Evolutionary conservation across 441 rosid species (phyloP), one percentile per base, ranked within the genome.

Genomic region (Erysimum pusillum): DNA sequence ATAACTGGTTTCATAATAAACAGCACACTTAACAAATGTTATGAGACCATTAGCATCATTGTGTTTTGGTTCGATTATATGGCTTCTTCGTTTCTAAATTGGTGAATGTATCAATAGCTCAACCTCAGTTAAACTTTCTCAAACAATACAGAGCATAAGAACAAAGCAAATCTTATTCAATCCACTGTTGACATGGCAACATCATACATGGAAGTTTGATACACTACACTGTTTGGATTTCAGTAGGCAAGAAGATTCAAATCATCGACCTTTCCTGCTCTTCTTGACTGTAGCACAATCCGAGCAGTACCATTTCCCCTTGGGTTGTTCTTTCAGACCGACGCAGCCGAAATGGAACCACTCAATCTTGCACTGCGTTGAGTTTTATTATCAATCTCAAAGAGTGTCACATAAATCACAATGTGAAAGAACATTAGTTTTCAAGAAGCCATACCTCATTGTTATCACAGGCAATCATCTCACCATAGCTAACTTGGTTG

Each of bases 281-380:
- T 83, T 88, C 84, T 84, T 93, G 71, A 83, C 34, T 20, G 85
- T 81, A 64, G 88, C 91, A 81, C 99, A 93, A 48, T 87, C 92
- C 10, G 97, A 77, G 54, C 99, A 96, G 61, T 86, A 91, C 98
- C 99, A 96, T 83, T 96, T 96, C 54, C 99, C 99, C 71, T 81
- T 96, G 2, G 97, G 97, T 56, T 89, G 90, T 79, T 93, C 98
- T 72, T 89, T 96, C 79, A 93, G 71, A 44, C 97, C 97, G 28
- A 96, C 98, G 25, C 99, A 96, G 1, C 95, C 97, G 46, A 90
- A 96, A 79, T 93, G 98, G 80, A 96, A 96, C 99, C 99, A 96
- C 80, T 96, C 99, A 81, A 96, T 93, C 85, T 87, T 88, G 89
- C 99, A 93, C 98, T 95, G 92, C 34, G 39, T 63, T 17, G 60